Percentiles rank a stretch among this genome's conserved stretches.
Conservation (phyloP, 768 basidiomycete species). For the Tricholomella constricta region DNA sequence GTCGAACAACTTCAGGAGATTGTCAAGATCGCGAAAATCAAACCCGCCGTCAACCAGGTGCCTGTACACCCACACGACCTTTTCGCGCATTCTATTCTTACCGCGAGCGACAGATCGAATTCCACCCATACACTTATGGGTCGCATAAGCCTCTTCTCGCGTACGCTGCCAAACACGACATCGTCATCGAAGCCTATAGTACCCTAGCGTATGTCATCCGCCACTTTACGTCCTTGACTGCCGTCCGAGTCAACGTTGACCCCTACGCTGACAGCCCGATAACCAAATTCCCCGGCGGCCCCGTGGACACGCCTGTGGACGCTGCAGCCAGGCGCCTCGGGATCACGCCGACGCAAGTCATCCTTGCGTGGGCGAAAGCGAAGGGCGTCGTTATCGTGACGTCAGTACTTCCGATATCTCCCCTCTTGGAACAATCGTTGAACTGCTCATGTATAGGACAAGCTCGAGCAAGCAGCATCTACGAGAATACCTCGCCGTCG, state of each 20-base stretch:
- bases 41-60: conserved; percentile 77
- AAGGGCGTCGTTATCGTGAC: conserved; percentile 73
- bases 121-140: conserved; percentile 62
- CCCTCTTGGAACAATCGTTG: not conserved
- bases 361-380: conserved; percentile 67
- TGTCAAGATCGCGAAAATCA: conserved; percentile 50
- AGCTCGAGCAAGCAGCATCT: conserved; percentile 62
- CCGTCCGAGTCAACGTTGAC: not conserved
- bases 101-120: conserved; percentile 37
- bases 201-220: conserved; percentile 43
- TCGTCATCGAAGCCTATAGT: conserved; percentile 59
- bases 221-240: not conserved
- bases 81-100: not conserved
- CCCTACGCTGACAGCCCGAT: conserved; percentile 50
- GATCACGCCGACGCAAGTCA: conserved; percentile 63
- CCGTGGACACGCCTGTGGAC: conserved; percentile 58
- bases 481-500: conserved; percentile 66
- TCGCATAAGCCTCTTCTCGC: conserved; percentile 48
- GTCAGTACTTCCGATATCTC: conserved; percentile 34
- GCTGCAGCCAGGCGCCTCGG: conserved; percentile 54
- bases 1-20: conserved; percentile 53
- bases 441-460: conserved; percentile 43
- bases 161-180: conserved; percentile 48
- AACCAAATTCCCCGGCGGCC: conserved; percentile 60
- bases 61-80: not conserved